Evolutionary conservation across 2,329 filamentous ascomycete genomes (phyloP), one percentile per base, ranked within the genome.

Genomic region (Ustulina deusta): DNA sequence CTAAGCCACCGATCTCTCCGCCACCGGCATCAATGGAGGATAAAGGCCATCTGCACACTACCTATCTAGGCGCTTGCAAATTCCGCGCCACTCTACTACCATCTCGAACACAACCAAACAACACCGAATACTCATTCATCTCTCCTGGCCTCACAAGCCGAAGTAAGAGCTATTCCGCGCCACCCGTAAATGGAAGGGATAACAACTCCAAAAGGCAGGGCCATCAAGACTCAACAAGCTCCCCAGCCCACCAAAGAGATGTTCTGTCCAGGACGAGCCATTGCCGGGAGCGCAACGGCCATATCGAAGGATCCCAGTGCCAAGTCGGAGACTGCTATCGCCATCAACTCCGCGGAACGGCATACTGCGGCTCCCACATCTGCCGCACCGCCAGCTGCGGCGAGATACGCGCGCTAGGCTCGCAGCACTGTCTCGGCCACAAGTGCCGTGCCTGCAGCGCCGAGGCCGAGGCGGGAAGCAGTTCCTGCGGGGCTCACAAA

Each of bases 261-360:
- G 15, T 22, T 13, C 9, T 13, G 15, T 13, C 20, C 25, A 22
- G 40, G 3, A 9, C 17, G 15, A 6, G 27, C 4, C 10, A 34
- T 29, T 22, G 25, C 6, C 15, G 15, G 27, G 7, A 29, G 17
- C 9, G 27, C 2, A 46, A 17, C 17, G 25, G 29, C 11, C 20
- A 32, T 58, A 3, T 6, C 20, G 40, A 27, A 15, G 22, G 7
- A 2, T 25, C 13, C 36, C 29, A 61, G n/a, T 68, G 65, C 22
- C 40, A 68, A 27, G 65, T 68, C 27, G 65, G 65, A 25, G 55
- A 38, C 25, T 68, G 65, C 29, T 5, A 36, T 15, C 15, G n/a
- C n/a, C 22, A 15, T 2, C 46, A 34, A 17, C n/a, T 42, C 6
- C 20, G 13, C 20, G 25, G 40, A 20, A 32, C 29, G 13, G 7